Conservation (phyloP, 176 grass and related monocot species). For the Eleusine indica region DNA sequence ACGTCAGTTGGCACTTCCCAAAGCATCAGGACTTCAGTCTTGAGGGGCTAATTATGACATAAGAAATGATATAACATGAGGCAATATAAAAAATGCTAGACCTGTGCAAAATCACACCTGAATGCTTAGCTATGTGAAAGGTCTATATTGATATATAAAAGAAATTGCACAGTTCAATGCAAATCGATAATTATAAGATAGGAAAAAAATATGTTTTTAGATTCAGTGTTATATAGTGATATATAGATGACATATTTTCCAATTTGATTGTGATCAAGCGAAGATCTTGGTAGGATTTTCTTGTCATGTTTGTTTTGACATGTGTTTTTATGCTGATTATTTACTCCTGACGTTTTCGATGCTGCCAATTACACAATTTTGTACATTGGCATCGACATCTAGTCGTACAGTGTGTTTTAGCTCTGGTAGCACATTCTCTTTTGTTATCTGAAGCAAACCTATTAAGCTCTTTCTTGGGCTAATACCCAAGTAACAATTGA, state of each 20-base stretch:
- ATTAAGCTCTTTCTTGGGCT: not conserved
- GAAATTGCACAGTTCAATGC: not conserved
- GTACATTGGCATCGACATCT: not conserved
- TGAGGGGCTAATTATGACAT: conserved; percentile 7
- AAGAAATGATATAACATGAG: not conserved
- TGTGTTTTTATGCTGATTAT: not conserved
- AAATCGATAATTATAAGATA: not conserved
- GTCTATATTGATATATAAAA: not conserved
- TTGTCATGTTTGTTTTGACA: not conserved
- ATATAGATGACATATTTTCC: not conserved
- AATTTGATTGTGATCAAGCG: not conserved
- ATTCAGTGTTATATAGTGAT: not conserved
- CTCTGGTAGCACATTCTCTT: not conserved
- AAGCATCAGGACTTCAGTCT: conserved; percentile 2
- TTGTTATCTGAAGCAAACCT: conserved; percentile 12
- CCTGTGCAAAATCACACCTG: conserved; percentile 13
- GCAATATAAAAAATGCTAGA: conserved; percentile 10
- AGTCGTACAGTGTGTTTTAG: conserved; percentile 8
- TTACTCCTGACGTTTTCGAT: not conserved
- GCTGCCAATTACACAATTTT: not conserved
- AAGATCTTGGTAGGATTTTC: not conserved
- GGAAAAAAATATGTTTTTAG: not conserved
- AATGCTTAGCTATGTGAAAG: not conserved
- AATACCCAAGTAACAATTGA: not conserved
- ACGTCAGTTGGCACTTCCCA: conserved; percentile 25